Conservation (phyloP, 495 filamentous ascomycete genomes). For the Mycothermus thermophilus region DNA sequence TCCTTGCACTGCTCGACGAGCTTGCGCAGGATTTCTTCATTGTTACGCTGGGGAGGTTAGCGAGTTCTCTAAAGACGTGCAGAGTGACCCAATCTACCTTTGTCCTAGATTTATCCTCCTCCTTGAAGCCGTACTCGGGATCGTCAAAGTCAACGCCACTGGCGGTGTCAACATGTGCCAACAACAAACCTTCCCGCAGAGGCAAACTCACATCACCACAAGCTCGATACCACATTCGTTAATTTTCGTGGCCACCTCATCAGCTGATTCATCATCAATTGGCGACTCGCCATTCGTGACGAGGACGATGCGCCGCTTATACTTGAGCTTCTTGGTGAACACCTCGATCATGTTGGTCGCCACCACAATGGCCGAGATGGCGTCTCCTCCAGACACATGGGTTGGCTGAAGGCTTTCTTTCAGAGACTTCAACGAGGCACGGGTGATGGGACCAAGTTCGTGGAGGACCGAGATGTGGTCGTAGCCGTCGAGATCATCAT, state of each 20-base stretch:
- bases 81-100: conserved; percentile 40
- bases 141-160: conserved; percentile 95
- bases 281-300: conserved; percentile 64
- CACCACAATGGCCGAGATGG: conserved; percentile 71
- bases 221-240: conserved; percentile 65
- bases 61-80: not conserved
- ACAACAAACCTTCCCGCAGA: not conserved
- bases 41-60: conserved; percentile 22
- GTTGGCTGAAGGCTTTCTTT: conserved; percentile 52
- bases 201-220: conserved; percentile 52
- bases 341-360: conserved; percentile 74
- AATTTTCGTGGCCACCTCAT: conserved; percentile 54
- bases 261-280: conserved; percentile 53
- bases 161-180: not conserved
- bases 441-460: conserved; percentile 54
- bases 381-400: conserved; percentile 47
- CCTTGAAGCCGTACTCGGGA: conserved; percentile 76
- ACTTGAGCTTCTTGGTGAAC: conserved; percentile 82
- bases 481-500: conserved; percentile 48
- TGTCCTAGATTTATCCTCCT: conserved; percentile 64
- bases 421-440: conserved; percentile 55
- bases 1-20: conserved; percentile 48
- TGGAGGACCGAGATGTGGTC: conserved; percentile 63
- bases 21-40: conserved; percentile 51
- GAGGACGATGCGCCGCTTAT: conserved; percentile 64